Evolutionary conservation across 805 yeast species (phyloP).

Genomic region (Cyberlindnera maritima): DNA sequence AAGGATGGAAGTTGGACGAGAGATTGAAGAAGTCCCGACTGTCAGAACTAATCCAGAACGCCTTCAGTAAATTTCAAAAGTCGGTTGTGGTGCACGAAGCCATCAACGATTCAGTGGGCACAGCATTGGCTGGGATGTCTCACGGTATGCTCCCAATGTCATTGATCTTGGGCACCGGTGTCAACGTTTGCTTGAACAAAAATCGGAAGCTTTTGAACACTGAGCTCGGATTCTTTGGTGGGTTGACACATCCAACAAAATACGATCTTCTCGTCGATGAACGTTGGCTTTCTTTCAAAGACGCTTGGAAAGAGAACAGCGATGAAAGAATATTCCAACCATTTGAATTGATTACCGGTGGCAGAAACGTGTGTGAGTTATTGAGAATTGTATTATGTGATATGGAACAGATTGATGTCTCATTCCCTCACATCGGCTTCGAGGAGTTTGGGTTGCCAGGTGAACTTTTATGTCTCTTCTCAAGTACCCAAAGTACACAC

Average conservation of each 20-base stretch:
- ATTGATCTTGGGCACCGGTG: conserved; percentile 67
- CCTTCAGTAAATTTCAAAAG: conserved; percentile 25
- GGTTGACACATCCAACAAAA: conserved; percentile 34
- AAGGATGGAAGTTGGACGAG: conserved; percentile 48
- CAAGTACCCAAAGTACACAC: not conserved
- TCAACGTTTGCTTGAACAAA: conserved; percentile 47
- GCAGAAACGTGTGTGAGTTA: conserved; percentile 55
- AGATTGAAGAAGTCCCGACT: conserved; percentile 43
- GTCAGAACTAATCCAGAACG: conserved; percentile 37
- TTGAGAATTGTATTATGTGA: conserved; percentile 43
- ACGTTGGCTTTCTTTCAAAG: conserved; percentile 19
- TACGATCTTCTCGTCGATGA: conserved; percentile 40
- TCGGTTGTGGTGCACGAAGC: conserved; percentile 43
- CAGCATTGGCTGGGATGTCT: conserved; percentile 37
- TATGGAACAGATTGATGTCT: not conserved
- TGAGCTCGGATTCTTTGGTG: conserved; percentile 58
- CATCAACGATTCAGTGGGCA: conserved; percentile 67
- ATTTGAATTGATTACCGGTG: conserved; percentile 51
- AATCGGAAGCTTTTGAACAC: conserved; percentile 39
- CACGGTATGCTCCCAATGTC: conserved; percentile 40
- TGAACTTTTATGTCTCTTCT: conserved; percentile 1
- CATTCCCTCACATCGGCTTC: conserved; percentile 3
- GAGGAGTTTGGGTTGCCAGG: conserved; percentile 6
- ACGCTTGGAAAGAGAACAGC: conserved; percentile 4
- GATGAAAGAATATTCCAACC: conserved; percentile 46